A percentile compares a stretch with the other conserved stretches of the same genome.
These are phyloP conservation scores for Carex pumila DNA, from an alignment of 176 grass and related monocot genomes.

Conservation along the genomic window DNA sequence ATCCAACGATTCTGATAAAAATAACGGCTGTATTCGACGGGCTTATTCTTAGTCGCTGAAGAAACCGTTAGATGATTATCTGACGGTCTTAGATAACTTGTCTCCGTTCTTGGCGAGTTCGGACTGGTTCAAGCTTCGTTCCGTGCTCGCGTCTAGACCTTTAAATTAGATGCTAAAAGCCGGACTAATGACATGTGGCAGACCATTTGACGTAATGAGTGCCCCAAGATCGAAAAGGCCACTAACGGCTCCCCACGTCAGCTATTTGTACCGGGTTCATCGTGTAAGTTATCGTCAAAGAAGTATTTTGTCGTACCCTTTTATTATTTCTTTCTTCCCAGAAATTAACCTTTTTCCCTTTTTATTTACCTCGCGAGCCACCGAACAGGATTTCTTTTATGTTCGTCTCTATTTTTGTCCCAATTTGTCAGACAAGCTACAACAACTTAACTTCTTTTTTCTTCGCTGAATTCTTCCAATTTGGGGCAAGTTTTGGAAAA, in stretches of 20 bases:
- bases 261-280: neutral
- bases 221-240: neutral
- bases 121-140: neutral
- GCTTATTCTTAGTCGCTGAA: neutral
- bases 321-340: neutral
- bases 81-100: neutral
- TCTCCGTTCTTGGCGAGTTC: neutral
- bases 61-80: neutral
- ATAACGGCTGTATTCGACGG: neutral
- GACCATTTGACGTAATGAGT: neutral
- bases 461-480: neutral
- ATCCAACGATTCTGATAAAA: neutral
- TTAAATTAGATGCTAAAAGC: too few species aligned
- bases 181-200: neutral
- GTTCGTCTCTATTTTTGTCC: neutral
- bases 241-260: neutral
- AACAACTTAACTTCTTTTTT: neutral
- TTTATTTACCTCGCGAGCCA: neutral
- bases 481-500: neutral
- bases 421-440: slow-evolving; percentile 8
- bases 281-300: neutral
- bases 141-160: neutral
- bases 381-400: slow-evolving; percentile 15
- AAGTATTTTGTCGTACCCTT: neutral
- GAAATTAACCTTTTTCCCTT: neutral